Evolutionary conservation across 1,284 basidiomycete genomes (phyloP), one percentile per base, ranked within the genome.

Genomic region (Ganoderma sinense): DNA sequence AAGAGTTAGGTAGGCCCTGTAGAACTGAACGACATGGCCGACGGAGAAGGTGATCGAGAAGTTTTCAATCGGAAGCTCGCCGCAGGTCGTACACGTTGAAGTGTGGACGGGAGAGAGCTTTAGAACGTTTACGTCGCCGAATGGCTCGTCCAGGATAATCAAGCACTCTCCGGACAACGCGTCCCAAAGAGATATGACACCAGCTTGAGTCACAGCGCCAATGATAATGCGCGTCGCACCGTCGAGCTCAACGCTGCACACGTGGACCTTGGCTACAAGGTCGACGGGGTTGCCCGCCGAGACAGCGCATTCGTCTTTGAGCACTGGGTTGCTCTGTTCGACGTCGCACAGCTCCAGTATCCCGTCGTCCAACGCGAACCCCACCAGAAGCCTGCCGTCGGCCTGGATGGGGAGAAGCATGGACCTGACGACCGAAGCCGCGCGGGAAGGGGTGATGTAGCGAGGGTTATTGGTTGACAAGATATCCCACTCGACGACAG

Each of bases 161-260:
- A 94, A 85, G 71, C 88, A 88, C 67, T 90, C 88, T 5, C 86
- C 85, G 4, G 88, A 88, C 8, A 81, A 74, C 7, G 83, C 86
- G 75, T 94, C 91, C 92, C 91, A 94, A 16, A 95, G 76, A 0
- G 91, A 90, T 31, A 96, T 84, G 11, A 88, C 82, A 3, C 93
- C 94, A 0, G 87, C 85, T 55, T 88, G 85, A 1, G 92, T 91
- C 10, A 89, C 89, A 18, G 88, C 85, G 39, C 84, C 88, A 20
- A 94, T 78, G 73, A 94, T 83, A 20, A 88, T 78, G 26, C 84
- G 85, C 23, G 79, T 80, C 60, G 79, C 81, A 2, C 87, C 87
- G 51, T 84, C 86, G 56, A 91, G 77, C 64, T 87, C 84, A 60
- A 87, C 78, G 55, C 79, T 78, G 73, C 87, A 89, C 5, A 86